Base-by-base conservation (phyloP, 1,284 basidiomycete genomes). In the Grifola frondosa region DNA sequence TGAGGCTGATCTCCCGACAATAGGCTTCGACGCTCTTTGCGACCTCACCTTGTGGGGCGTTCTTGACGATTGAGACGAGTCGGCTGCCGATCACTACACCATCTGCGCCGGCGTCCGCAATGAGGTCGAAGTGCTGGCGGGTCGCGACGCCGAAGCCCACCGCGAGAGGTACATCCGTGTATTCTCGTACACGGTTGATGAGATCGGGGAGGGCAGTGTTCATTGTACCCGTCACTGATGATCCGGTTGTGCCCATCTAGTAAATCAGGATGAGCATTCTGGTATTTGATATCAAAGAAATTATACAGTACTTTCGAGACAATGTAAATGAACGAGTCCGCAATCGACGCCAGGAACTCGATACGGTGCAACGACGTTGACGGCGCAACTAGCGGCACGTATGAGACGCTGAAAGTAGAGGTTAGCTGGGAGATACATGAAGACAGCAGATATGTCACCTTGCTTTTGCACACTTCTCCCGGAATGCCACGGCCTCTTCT, bases 181-280 rank as follows among this genome's bases (percentile, higher is more conserved):
- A 81, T 59, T 83, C 69, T 42, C 81, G 81, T 33, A 93, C 80
- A 17, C 88, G 80, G 22, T 76, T 65, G 38, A 94, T 78, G 47
- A 94, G 84, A 48, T 87, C 80, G 2, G 91, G 91, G 6, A 97
- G 81, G 12, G 78, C 80, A 29, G 64, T 72, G 59, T 93, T 93
- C 63, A 95, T 81, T 0, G 71, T 75, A 10, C 81, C 80, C 28
- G 75, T 69, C 19, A 83, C 82, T 1, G 91, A 89, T 4, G 94
- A 97, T 30, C 96, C 97, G 1, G 96, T 99, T 1, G 91, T 96
- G 21, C 96, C 96, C 94, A 99, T 98, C 91, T 97, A 56, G 11
- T 29, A 19, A 26, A 41, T 23, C 2, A 10, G 9, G 17, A 28
- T 44, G 11, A 40, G 30, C 22, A 32, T 28, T 36, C 13, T 17